Conservation (phyloP, 495 filamentous ascomycete species). For the Penicillium antarcticum region DNA sequence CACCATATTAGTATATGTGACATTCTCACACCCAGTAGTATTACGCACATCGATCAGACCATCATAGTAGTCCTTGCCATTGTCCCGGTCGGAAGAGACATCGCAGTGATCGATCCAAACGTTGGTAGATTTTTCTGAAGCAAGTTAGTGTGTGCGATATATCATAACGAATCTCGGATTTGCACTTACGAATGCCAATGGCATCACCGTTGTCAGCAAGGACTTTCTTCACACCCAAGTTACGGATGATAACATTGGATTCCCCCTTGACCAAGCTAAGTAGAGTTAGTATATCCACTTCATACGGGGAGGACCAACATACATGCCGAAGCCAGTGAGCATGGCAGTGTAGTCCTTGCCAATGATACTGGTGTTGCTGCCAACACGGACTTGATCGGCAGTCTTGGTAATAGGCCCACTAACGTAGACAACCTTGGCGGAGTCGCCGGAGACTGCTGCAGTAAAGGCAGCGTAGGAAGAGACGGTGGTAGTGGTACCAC, state of each 20-base stretch:
- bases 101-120: conserved; percentile 71
- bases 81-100: conserved; percentile 52
- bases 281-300: background rate
- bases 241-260: conserved; percentile 61
- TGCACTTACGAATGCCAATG: conserved; percentile 48
- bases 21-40: background rate
- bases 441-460: conserved; percentile 42
- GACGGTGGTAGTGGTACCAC: conserved; percentile 58
- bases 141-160: background rate
- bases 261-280: conserved; percentile 41
- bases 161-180: background rate
- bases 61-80: conserved; percentile 66
- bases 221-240: conserved; percentile 59
- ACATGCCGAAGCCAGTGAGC: conserved; percentile 33
- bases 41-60: conserved; percentile 57
- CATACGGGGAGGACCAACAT: background rate
- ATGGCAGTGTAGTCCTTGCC: conserved; percentile 33
- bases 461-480: conserved; percentile 53
- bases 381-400: conserved; percentile 42
- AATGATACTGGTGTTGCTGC: conserved; percentile 55
- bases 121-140: conserved; percentile 46
- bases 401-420: conserved; percentile 42
- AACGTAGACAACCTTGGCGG: conserved; percentile 47
- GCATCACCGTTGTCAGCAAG: conserved; percentile 57
- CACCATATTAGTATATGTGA: background rate